Base-by-base conservation (phyloP, 2,329 filamentous ascomycete genomes). In the Hysterium pulicare region DNA sequence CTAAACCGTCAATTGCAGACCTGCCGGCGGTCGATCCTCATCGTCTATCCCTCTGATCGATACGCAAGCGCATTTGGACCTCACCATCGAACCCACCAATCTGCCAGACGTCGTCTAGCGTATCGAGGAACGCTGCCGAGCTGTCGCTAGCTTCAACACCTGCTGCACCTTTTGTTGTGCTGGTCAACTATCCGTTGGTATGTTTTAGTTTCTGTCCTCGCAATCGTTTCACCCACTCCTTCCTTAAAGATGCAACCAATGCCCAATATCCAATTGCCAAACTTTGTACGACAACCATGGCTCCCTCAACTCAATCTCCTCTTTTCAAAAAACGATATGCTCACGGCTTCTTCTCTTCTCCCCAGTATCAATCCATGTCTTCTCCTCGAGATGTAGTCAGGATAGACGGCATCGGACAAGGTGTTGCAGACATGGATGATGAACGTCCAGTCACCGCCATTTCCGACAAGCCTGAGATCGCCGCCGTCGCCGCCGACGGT, bases 301-400 rank as follows among this genome's bases (percentile, higher is more conserved):
- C 30, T 41, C 30, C 39, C 11, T 15, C 16, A 23, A 23, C 30
- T 26, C 26, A 10, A 5, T 28, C 24, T 28, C 13, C 16, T 38
- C 35, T 38, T 31, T 60, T 62, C 46, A 63, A 54, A 48, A 61
- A 57, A 46, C 58, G 55, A 42, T 61, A 59, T 24, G 50, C 57
- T 49, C 59, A 63, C 48, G 47, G 55, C 22, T 42, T 54, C 39
- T 56, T 55, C 44, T 62, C 55, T 35, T 54, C 57, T 37, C 47
- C 53, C 24, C 47, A 54, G 45, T 46, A 51, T 50, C 42, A 47
- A 40, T 33, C 43, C 22, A 48, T 51, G 31, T 57, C 55, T 45
- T 38, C 42, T 32, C 57, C 58, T 28, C 49, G 49, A 38, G 44
- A 50, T 45, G 47, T 48, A 38, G 48, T 55, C 31, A 57, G 50